phyloP scores from a whole-genome alignment of 1,284 basidiomycete species.

The Ustilago shanxiensis region DNA sequence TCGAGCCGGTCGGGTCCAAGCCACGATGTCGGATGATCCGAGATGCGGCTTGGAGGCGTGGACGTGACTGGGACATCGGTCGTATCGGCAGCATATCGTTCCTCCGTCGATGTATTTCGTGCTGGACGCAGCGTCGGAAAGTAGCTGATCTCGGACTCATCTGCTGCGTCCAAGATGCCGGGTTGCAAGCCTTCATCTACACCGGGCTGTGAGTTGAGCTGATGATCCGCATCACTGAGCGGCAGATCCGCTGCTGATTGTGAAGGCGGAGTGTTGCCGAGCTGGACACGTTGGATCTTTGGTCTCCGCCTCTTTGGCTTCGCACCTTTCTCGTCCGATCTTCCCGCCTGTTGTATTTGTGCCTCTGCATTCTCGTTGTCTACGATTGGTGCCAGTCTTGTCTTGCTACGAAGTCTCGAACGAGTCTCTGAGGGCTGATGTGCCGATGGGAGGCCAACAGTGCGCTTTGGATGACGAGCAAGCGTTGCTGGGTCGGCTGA shows the following conservation, averaged over 20 bases:
- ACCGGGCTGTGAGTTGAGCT: constrained; percentile 30
- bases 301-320: constrained; percentile 12
- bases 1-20: background rate
- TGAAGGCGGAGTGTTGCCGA: constrained; percentile 3
- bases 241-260: constrained; percentile 23
- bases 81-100: constrained; percentile 1
- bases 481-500: background rate
- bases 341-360: background rate
- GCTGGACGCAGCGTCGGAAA: constrained; percentile 37
- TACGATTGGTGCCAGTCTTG: background rate
- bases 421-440: background rate
- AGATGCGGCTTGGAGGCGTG: background rate
- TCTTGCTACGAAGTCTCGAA: background rate
- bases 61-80: background rate
- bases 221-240: constrained; percentile 29
- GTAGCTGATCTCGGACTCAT: constrained; percentile 44
- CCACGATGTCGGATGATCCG: background rate
- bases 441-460: constrained; percentile 10
- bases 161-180: constrained; percentile 4
- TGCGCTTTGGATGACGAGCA: background rate
- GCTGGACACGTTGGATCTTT: constrained; percentile 33
- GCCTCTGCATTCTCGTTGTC: constrained; percentile 19
- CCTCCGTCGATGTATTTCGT: background rate
- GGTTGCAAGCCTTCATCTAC: background rate
- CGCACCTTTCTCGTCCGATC: background rate